Conservation (phyloP, 139 green algal genomes). For the Closterium sp. region DNA sequence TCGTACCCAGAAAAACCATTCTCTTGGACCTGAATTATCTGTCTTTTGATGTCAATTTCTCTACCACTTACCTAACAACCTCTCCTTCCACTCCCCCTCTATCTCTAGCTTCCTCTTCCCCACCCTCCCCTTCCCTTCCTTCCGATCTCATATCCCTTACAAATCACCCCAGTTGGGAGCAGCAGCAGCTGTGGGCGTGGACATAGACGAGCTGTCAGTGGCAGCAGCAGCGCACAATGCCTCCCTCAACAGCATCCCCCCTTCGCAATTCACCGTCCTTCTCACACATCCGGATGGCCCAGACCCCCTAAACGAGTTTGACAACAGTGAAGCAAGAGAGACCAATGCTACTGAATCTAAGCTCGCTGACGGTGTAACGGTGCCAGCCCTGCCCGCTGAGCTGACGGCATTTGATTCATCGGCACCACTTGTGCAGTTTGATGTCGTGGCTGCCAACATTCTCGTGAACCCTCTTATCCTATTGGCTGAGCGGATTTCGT, state of each 20-base stretch:
- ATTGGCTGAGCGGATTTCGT: constrained; percentile 12
- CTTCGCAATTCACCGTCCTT: constrained; percentile 18
- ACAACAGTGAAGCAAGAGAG: not conserved
- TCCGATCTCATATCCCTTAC: too few relatives aligned
- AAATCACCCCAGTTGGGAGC: too few relatives aligned
- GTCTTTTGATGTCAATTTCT: too few relatives aligned
- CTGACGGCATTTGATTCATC: not conserved
- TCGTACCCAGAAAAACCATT: too few relatives aligned
- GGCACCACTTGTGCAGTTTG: constrained; percentile 48
- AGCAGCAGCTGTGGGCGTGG: constrained; percentile 62
- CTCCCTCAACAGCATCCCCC: constrained; percentile 62
- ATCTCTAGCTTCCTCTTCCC: too few relatives aligned
- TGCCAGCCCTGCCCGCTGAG: not conserved
- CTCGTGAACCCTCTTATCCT: constrained; percentile 49
- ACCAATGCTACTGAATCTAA: not conserved
- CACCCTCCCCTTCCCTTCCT: too few relatives aligned
- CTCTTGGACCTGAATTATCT: too few relatives aligned
- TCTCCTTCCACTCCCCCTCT: too few relatives aligned
- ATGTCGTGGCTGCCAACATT: constrained; percentile 82
- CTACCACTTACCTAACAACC: too few relatives aligned
- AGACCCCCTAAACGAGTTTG: not conserved
- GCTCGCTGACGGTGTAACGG: not conserved
- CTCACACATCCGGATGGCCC: constrained; percentile 35
- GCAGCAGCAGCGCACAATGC: constrained; percentile 65
- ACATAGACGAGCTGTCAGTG: constrained; percentile 73